Conservation (phyloP, 768 basidiomycete species). For the Polyporus arcularius region DNA sequence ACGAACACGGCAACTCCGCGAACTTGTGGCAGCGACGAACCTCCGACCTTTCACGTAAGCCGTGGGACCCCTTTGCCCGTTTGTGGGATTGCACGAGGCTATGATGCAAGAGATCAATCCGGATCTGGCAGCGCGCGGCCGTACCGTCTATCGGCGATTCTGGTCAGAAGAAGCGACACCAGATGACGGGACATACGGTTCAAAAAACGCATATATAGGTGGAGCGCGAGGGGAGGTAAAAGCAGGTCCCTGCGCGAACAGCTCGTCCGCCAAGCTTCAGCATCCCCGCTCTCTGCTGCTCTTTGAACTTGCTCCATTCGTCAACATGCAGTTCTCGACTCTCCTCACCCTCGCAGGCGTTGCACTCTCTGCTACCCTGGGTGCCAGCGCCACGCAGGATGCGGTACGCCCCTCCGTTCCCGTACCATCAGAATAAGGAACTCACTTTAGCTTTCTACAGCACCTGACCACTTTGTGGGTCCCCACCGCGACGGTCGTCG, state of each 20-base stretch:
- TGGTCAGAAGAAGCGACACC: conserved; percentile 8
- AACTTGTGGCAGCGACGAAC: conserved; percentile 12
- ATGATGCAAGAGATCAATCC: conserved; percentile 15
- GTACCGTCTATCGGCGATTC: not conserved
- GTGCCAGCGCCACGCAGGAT: conserved; percentile 7
- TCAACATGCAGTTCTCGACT: conserved; percentile 15
- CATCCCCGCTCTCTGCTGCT: not conserved
- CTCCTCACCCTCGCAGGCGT: conserved; percentile 14
- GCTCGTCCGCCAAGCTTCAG: conserved; percentile 10
- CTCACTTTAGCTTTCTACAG: not conserved
- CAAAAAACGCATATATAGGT: conserved; percentile 10
- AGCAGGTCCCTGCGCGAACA: conserved; percentile 2
- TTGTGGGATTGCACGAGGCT: conserved; percentile 4
- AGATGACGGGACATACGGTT: conserved; percentile 12
- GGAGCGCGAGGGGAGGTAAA: conserved; percentile 1
- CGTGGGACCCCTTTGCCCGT: conserved; percentile 8
- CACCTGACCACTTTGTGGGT: conserved; percentile 16
- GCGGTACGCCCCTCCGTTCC: not conserved
- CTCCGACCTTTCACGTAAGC: conserved; percentile 12
- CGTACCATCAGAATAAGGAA: too few relatives aligned
- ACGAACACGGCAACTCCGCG: not conserved
- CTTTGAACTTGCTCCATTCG: not conserved
- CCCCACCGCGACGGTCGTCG: conserved; percentile 14
- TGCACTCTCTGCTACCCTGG: conserved; percentile 9
- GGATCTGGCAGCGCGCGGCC: conserved; percentile 1